Percentiles rank a stretch among this genome's conserved stretches.
Conservation (phyloP, 768 basidiomycete genomes). For the Amanita thiersii region DNA sequence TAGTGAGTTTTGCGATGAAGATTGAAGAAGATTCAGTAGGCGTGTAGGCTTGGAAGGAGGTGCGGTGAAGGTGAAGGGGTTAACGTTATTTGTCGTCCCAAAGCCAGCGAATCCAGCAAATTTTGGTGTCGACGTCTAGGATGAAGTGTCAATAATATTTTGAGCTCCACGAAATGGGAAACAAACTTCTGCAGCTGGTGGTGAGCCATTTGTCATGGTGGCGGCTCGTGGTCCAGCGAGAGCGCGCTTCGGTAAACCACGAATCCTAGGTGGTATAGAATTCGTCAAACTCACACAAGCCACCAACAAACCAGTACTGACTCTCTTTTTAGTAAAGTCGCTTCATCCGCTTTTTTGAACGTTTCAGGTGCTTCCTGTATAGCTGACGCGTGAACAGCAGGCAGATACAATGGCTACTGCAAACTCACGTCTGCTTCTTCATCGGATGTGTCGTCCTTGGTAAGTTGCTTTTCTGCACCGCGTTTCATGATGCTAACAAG, state of each 20-base stretch:
- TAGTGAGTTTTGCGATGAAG: conserved; percentile 10
- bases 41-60: conserved; percentile 19
- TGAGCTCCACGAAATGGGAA: conserved; percentile 2
- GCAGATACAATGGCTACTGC: neutral
- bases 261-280: conserved; percentile 45
- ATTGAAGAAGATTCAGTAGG: conserved; percentile 9
- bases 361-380: neutral
- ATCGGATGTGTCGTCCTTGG: conserved; percentile 36
- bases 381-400: conserved; percentile 4
- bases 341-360: conserved; percentile 48
- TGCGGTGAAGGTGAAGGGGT: conserved; percentile 30
- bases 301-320: conserved; percentile 24
- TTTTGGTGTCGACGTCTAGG: conserved; percentile 29
- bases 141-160: conserved; percentile 8
- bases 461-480: conserved; percentile 63
- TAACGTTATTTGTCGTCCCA: conserved; percentile 25
- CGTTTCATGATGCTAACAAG: conserved; percentile 48
- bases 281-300: conserved; percentile 4
- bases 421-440: conserved; percentile 7
- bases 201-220: conserved; percentile 16
- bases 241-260: conserved; percentile 48
- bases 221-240: conserved; percentile 15
- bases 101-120: conserved; percentile 49
- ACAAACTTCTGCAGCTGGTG: conserved; percentile 12
- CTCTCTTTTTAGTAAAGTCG: conserved; percentile 46